These are phyloP conservation scores for Fomitopsis schrenkii DNA, from an alignment of 1,284 basidiomycete genomes.

Conservation along the genomic window DNA sequence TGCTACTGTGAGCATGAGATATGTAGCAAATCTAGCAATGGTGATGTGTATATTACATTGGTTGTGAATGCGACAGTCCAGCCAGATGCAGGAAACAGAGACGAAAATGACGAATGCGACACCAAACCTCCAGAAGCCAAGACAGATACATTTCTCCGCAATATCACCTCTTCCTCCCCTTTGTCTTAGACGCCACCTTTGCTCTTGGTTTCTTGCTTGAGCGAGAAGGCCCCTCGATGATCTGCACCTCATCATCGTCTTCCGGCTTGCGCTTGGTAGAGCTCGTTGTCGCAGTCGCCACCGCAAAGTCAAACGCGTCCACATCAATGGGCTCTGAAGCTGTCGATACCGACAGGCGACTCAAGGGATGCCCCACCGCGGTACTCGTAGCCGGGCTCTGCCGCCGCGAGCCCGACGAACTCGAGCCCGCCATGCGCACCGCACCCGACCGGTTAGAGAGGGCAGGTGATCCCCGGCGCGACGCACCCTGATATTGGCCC, in stretches of 20 bases:
- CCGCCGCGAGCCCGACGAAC: constrained; percentile 19
- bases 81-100: too few relatives aligned
- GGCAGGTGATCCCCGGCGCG: constrained; percentile 28
- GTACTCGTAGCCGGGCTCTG: constrained; percentile 23
- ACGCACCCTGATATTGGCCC: constrained; percentile 2
- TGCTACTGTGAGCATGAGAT: too few relatives aligned
- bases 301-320: constrained; percentile 23
- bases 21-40: too few relatives aligned
- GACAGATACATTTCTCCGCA: not conserved
- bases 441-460: constrained; percentile 25
- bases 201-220: constrained; percentile 36
- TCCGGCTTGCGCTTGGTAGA: constrained; percentile 44
- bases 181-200: constrained; percentile 32
- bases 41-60: too few relatives aligned
- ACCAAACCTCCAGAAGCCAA: too few relatives aligned
- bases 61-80: too few relatives aligned
- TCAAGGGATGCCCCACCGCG: constrained; percentile 27
- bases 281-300: constrained; percentile 7
- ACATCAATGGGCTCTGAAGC: constrained; percentile 28
- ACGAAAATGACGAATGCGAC: too few relatives aligned
- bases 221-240: constrained; percentile 41
- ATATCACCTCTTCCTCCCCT: constrained; percentile 16
- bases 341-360: constrained; percentile 30
- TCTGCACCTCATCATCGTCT: constrained; percentile 54
- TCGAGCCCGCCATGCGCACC: constrained; percentile 15